Evolutionary conservation across 2,329 filamentous ascomycete species (phyloP).

Genomic region (Pestalotiopsis sp.): DNA sequence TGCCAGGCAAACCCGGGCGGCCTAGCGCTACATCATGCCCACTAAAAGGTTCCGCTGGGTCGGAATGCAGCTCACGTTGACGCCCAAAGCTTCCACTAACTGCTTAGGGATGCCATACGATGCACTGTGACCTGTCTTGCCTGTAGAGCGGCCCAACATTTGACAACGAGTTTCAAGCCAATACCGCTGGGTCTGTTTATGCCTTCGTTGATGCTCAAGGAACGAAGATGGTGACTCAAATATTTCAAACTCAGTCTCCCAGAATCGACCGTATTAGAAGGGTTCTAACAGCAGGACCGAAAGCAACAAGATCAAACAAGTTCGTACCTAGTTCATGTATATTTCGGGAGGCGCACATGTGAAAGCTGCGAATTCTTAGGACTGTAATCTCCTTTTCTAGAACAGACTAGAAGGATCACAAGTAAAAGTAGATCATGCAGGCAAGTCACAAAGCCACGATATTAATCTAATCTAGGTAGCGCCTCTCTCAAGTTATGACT

Average conservation of each 20-base stretch:
- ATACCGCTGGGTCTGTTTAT: neutral
- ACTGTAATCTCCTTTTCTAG: neutral
- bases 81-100: conserved; percentile 8
- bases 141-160: neutral
- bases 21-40: neutral
- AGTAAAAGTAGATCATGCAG: neutral
- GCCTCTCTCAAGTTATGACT: neutral
- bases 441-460: neutral
- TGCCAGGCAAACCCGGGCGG: neutral
- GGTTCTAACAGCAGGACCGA: no score
- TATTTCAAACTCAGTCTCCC: no score
- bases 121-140: neutral
- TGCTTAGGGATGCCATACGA: neutral
- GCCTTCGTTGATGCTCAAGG: neutral
- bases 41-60: conserved; percentile 2
- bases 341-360: no score
- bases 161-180: neutral
- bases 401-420: neutral
- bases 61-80: conserved; percentile 12
- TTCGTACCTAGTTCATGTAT: no score
- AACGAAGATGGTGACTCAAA: neutral
- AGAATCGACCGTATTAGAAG: no score
- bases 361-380: no score
- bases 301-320: no score
- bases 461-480: neutral